phyloP scores from a whole-genome alignment of 306 rosid genomes.

The Ormosia emarginata region DNA sequence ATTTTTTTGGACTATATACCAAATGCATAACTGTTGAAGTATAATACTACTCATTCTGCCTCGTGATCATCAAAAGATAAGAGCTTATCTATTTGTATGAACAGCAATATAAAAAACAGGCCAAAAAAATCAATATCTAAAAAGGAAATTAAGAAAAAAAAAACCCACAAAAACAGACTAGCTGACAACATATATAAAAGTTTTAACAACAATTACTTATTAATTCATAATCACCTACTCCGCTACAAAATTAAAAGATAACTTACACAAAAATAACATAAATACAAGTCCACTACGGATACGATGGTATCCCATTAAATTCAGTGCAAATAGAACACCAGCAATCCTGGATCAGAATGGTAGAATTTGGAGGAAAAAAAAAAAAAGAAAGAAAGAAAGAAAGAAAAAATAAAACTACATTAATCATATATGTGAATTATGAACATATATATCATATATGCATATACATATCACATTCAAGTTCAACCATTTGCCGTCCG shows the following conservation, averaged over 20 bases:
- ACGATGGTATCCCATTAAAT: background rate
- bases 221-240: background rate
- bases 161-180: background rate
- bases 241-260: background rate
- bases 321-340: background rate
- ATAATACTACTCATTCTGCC: background rate
- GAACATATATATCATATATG: background rate
- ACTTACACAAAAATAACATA: background rate
- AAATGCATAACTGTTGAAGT: background rate
- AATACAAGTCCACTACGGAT: background rate
- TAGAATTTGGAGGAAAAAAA: no score
- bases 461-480: conserved; percentile 16
- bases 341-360: conserved; percentile 1
- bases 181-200: background rate
- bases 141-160: background rate
- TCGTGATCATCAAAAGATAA: background rate
- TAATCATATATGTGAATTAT: background rate
- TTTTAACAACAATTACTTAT: background rate
- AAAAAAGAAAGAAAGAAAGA: no score
- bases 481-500: conserved; percentile 33
- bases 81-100: background rate
- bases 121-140: background rate
- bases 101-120: background rate
- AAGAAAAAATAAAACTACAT: background rate
- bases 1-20: no score